Evolutionary conservation across 176 grass and related monocot species (phyloP), one percentile per base, ranked within the genome.

Genomic region (Puccinellia tenuiflora): DNA sequence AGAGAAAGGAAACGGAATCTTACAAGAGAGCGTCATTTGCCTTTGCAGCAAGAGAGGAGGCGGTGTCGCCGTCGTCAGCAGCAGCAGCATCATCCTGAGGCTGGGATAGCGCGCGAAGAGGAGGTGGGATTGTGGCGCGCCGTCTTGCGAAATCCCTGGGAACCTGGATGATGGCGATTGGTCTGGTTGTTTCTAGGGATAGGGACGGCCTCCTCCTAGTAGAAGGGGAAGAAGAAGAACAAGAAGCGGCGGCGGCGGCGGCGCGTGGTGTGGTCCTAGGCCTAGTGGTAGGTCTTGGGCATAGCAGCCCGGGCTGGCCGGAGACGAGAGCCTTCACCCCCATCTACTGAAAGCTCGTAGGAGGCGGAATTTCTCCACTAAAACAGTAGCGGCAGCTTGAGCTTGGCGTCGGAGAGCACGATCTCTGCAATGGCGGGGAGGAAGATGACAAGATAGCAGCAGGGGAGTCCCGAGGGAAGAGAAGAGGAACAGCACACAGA

Each of bases 51-150:
- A 68, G 20, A 13, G 65, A 68, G 20, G 65, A 6, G 65, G 35
- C 33, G 2, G 29, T 17, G 63, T 20, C 31, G 33, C n/a, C 64
- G 66, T 10, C 65, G 8, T n/a, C 79, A 72, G 21, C n/a, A 25
- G 8, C 65, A 42, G 84, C 74, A 21, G 31, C 35, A 69, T 87
- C 35, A 69, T 87, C 80, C 45, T 93, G 81, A 55, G 80, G 76
- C 42, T 38, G 62, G 4, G 66, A 39, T 3, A 68, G 66, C 21
- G 66, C 66, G 66, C 11, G 20, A 2, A 40, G 66, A 3, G n/a
- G 67, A 24, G 12, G 38, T 20, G 54, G 60, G 33, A 33, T 34
- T 18, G 71, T 7, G n/a, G 22, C n/a, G 30, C 68, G 86, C 12
- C 88, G 83, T 48, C 81, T 85, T 66, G 84, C 83, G 38, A 30